Percentiles rank a stretch among this genome's conserved stretches.
phyloP scores from a whole-genome alignment of 2,329 filamentous ascomycete genomes.

The Alternaria burnsii region DNA sequence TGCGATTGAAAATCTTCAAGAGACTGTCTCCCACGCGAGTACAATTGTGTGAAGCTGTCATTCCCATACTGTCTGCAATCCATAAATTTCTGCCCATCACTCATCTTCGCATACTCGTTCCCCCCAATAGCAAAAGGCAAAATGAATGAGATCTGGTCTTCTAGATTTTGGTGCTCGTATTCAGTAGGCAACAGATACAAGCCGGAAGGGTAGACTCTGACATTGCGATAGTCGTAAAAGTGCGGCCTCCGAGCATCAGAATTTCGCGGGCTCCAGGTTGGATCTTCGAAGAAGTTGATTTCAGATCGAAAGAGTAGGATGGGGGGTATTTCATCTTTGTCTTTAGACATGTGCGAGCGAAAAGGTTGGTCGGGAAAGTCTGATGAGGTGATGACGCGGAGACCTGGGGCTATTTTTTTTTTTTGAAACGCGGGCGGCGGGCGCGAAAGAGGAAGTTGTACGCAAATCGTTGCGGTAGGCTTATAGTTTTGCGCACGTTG shows the following conservation, averaged over 20 bases:
- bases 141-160: neutral
- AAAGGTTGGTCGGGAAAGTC: slow-evolving; percentile 5
- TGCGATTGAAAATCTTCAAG: neutral
- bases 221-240: neutral
- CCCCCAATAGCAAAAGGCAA: neutral
- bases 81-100: neutral
- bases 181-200: neutral
- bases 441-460: neutral
- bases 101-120: neutral
- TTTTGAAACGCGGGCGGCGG: slow-evolving; percentile 2
- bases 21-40: neutral
- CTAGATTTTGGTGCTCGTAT: neutral
- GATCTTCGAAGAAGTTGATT: neutral
- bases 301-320: neutral
- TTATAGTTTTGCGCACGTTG: neutral
- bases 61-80: neutral
- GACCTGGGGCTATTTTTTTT: slow-evolving; percentile 1
- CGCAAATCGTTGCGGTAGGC: neutral
- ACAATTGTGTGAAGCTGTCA: neutral
- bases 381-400: slow-evolving; percentile 3
- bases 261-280: too few relatives aligned
- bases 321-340: neutral
- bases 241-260: neutral
- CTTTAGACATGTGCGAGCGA: neutral
- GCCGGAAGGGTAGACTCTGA: neutral